Percentiles rank a stretch among this genome's conserved stretches.
phyloP scores from a whole-genome alignment of 2,329 filamentous ascomycete genomes.

The Biscogniauxia marginata region DNA sequence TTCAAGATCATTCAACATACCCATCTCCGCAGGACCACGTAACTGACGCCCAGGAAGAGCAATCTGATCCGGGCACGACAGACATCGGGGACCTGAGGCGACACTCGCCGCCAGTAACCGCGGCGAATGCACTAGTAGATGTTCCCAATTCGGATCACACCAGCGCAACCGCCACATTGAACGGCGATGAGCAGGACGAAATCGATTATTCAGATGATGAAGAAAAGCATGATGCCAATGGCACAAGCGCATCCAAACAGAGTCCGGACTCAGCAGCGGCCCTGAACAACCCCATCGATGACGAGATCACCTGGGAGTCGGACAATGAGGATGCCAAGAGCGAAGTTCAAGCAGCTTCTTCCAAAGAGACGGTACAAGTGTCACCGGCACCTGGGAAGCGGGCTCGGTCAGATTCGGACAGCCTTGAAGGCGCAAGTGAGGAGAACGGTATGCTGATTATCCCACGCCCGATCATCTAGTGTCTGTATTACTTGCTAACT shows the following conservation, averaged over 20 bases:
- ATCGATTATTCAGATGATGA: slow-evolving; percentile 38
- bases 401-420: slow-evolving; percentile 27
- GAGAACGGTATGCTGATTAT: slow-evolving; percentile 30
- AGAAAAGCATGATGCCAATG: slow-evolving; percentile 24
- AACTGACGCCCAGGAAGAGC: slow-evolving; percentile 3
- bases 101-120: slow-evolving; percentile 8
- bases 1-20: slow-evolving; percentile 22
- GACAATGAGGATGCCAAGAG: slow-evolving; percentile 29
- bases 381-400: slow-evolving; percentile 33
- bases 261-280: slow-evolving; percentile 19
- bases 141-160: slow-evolving; percentile 35
- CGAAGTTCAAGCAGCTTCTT: slow-evolving; percentile 13
- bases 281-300: slow-evolving; percentile 26
- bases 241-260: slow-evolving; percentile 14
- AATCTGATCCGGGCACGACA: slow-evolving; percentile 5
- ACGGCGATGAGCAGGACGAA: slow-evolving; percentile 33
- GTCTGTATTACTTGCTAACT: slow-evolving; percentile 28
- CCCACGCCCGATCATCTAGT: background rate
- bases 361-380: slow-evolving; percentile 34
- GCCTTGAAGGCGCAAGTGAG: slow-evolving; percentile 23
- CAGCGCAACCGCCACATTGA: slow-evolving; percentile 35
- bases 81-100: slow-evolving; percentile 8
- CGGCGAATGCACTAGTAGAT: slow-evolving; percentile 23
- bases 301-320: slow-evolving; percentile 36
- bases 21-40: slow-evolving; percentile 11